Evolutionary conservation across 441 rosid genomes (phyloP).

Genomic region (Adansonia gregorii): DNA sequence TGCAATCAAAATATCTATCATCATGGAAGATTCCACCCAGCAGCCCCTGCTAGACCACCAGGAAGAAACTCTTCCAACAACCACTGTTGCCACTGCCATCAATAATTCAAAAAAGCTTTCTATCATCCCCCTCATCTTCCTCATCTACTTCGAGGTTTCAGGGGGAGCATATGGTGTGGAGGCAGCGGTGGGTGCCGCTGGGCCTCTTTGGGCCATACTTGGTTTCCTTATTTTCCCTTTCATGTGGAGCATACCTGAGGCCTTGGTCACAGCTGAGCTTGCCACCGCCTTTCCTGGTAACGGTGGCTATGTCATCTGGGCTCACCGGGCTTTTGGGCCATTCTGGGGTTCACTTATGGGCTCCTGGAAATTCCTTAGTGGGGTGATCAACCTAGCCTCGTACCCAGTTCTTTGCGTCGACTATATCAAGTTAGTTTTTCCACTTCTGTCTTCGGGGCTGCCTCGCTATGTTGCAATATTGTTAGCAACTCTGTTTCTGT

Average conservation of each 20-base stretch:
- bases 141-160: conserved; percentile 44
- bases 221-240: conserved; percentile 45
- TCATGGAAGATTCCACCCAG: not conserved
- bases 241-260: conserved; percentile 48
- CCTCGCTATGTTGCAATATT: conserved; percentile 20
- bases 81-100: not conserved
- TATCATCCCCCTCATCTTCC: conserved; percentile 41
- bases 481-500: not conserved
- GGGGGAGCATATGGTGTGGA: conserved; percentile 44
- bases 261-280: conserved; percentile 44
- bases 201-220: conserved; percentile 38
- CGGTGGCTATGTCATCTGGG: conserved; percentile 48
- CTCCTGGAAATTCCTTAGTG: conserved; percentile 44
- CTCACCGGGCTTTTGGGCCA: conserved; percentile 40
- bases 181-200: conserved; percentile 39
- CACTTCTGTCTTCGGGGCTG: conserved; percentile 4
- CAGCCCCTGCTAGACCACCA: not conserved
- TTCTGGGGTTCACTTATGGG: conserved; percentile 47
- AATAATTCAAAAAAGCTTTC: conserved; percentile 25
- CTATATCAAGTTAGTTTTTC: conserved; percentile 35
- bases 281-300: conserved; percentile 45
- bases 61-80: not conserved
- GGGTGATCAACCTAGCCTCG: conserved; percentile 41
- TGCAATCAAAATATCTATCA: not conserved
- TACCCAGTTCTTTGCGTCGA: conserved; percentile 39